Evolutionary conservation across 2,329 filamentous ascomycete species (phyloP), one percentile per base, ranked within the genome.

Genomic region (Calonectria naviculata): DNA sequence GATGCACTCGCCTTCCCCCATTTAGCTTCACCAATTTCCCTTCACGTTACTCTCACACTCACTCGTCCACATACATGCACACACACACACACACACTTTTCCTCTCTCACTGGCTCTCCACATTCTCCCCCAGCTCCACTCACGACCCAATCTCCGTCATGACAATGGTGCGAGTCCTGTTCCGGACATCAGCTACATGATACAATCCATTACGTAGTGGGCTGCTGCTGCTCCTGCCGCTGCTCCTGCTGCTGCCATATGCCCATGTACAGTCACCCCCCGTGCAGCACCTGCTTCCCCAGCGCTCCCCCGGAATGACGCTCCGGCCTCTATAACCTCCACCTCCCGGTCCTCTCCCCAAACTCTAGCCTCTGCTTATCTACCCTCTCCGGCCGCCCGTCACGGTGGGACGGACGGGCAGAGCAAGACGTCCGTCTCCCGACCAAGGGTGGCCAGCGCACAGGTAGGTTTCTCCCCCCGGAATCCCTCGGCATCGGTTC

Each of bases 301-400:
- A 54, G 49, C n/a, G 49, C 49, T 29, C 49, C 49, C 49, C 49
- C 49, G 49, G 49, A 54, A 54, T 54, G 7, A 12, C 21, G 19
- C 29, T 54, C 49, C 49, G 49, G 28, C 29, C 49, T 47, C 44
- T 54, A 54, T 34, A 36, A 54, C 49, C 49, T 54, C 49, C 49
- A 54, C 49, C 29, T 54, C n/a, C 49, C 49, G 49, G 19, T 13
- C 34, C 29, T 54, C 29, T 54, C 29, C 31, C 49, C 29, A 54
- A 36, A 54, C 49, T 54, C 49, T 54, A 54, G 49, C 49, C 49
- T 52, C 29, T 36, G 34, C 49, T 54, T 54, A 54, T 54, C 49
- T 36, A 24, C n/a, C 28, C 26, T 49, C 49, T 54, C 49, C 49
- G 49, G 49, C 49, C 29, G 49, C 29, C 49, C 49, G 49, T 54